These are phyloP conservation scores for Jatropha podagrica DNA, from an alignment of 441 rosid genomes.

Conservation along the genomic window DNA sequence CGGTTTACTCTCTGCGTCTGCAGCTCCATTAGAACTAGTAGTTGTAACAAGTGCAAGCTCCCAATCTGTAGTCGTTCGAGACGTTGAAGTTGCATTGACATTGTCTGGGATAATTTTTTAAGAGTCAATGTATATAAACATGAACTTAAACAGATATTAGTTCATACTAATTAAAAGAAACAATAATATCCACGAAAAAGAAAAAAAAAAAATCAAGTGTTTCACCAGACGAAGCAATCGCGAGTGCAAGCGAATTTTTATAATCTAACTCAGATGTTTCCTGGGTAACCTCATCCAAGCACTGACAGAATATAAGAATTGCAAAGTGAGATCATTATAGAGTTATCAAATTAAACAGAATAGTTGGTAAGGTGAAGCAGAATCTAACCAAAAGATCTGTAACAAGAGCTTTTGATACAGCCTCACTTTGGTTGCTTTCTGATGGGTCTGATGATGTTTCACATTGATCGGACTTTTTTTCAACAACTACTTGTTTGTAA, in stretches of 20 bases:
- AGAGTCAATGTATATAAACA: not conserved
- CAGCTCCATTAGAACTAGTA: constrained; percentile 24
- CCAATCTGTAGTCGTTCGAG: constrained; percentile 23
- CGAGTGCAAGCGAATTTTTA: constrained; percentile 23
- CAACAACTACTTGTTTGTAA: not conserved
- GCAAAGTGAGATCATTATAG: constrained; percentile 5
- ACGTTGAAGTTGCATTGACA: constrained; percentile 2
- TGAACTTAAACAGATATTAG: not conserved
- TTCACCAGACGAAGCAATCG: constrained; percentile 22
- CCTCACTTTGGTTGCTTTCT: constrained; percentile 12
- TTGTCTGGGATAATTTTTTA: not conserved
- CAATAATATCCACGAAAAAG: not conserved
- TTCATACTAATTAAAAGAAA: not conserved
- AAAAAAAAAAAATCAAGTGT: not conserved
- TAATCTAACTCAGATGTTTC: constrained; percentile 22
- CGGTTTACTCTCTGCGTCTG: constrained; percentile 20
- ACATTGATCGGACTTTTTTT: not conserved
- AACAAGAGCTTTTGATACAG: constrained; percentile 4
- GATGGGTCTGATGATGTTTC: constrained; percentile 10
- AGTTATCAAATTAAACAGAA: not conserved
- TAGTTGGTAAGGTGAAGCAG: not conserved
- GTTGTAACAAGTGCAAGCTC: constrained; percentile 34
- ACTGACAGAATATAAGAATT: constrained; percentile 16
- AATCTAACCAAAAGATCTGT: constrained; percentile 34
- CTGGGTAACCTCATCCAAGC: constrained; percentile 28